Base-by-base conservation (phyloP, 2,329 filamentous ascomycete genomes). In the Cladosporium sp. region DNA sequence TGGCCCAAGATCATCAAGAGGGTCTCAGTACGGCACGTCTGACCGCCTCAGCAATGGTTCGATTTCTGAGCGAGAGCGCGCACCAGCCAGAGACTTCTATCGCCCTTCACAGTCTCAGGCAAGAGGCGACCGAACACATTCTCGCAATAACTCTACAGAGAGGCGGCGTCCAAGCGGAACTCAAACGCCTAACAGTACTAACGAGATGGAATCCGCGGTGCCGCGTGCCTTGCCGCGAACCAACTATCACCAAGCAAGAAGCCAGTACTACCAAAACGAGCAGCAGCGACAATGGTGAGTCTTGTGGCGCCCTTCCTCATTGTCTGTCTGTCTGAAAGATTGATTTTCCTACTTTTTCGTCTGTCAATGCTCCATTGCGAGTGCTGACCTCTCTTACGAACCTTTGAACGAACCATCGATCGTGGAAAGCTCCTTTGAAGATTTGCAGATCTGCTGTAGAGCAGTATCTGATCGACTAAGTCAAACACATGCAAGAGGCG, bases 231-330 rank as follows among this genome's bases (percentile, higher is more conserved):
- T 61, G 30, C 43, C 43, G 16, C 7, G 46, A 39, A 39, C 1
- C 32, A 23, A 57, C 1, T 39, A 57, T 16, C 49, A 18, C 49
- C 32, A 63, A 13, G 23, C n/a, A 23, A 30, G 60, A 18, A 54
- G 60, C 18, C 10, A 39, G 0, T 56, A 25, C 2, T 30, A 56
- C 18, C 30, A 34, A 30, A 36, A 48, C 7, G 32, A 39, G 18
- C 60, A 63, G 32, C 60, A 36, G 28, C 39, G 36, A 21, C 14
- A 56, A 36, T 63, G 60, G 60, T 63, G 49, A 63, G 60, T 63
- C 28, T 32, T 28, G 26, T 28, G 30, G 26, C 14, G 16, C 26
- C 13, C 23, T 26, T 28, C 34, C 2, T 30, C 46, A 4, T 46
- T 21, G n/a, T 46, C n/a, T 46, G n/a, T 46, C n/a, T 46, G n/a